Evolutionary conservation across 2,329 filamentous ascomycete genomes (phyloP).

Genomic region (Diplocarpon mali): DNA sequence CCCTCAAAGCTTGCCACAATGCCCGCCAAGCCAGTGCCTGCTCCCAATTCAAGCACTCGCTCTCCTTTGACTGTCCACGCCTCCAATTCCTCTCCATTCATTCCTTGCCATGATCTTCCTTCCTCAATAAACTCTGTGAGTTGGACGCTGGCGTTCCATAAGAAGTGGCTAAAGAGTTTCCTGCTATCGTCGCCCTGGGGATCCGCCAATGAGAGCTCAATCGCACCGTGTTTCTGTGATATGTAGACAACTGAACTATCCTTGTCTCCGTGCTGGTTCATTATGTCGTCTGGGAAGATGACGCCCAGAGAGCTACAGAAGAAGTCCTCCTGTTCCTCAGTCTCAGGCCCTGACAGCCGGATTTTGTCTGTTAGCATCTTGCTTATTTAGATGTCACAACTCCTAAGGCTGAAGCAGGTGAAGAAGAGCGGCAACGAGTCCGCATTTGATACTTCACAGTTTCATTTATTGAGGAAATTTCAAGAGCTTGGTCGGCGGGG

Average conservation of each 20-base stretch:
- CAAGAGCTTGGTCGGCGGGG: no score
- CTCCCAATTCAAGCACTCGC: constrained; percentile 52
- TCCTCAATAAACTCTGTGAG: constrained; percentile 45
- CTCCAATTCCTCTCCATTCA: not conserved
- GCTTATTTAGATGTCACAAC: no score
- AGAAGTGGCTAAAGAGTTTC: constrained; percentile 56
- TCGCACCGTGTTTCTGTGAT: constrained; percentile 30
- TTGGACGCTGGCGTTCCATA: constrained; percentile 57
- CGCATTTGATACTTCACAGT: no score
- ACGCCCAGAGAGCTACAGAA: constrained; percentile 47
- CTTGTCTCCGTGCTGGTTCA: constrained; percentile 52
- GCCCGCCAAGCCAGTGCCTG: constrained; percentile 47
- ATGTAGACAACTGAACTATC: constrained; percentile 48
- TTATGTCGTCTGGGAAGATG: constrained; percentile 57
- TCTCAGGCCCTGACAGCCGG: constrained; percentile 29
- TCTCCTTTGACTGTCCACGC: constrained; percentile 10
- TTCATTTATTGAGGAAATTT: no score
- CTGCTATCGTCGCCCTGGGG: constrained; percentile 42
- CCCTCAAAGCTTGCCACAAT: constrained; percentile 39
- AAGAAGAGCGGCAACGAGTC: no score
- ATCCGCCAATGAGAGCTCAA: constrained; percentile 27
- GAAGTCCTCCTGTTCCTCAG: constrained; percentile 44
- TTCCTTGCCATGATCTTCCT: constrained; percentile 4
- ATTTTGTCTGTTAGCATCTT: constrained; percentile 39
- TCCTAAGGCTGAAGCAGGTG: no score